phyloP scores from a whole-genome alignment of 169 alveolate species.

The Plasmodium adleri region DNA sequence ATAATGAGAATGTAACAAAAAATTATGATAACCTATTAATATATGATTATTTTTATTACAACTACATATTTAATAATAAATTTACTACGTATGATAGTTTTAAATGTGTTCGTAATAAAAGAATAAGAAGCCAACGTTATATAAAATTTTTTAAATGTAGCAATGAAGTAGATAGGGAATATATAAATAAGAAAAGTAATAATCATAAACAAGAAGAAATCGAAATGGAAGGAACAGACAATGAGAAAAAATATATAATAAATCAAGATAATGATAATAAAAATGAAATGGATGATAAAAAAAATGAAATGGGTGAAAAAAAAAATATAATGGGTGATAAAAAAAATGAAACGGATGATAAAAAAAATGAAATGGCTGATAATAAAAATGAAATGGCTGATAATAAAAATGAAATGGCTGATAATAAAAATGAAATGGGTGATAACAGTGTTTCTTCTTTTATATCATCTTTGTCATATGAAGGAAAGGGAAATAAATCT shows the following conservation, averaged over 20 bases:
- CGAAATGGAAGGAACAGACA: neutral
- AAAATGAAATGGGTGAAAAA: too few species aligned
- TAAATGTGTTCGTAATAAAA: constrained; percentile 1
- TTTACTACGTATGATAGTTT: constrained; percentile 33
- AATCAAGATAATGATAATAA: neutral
- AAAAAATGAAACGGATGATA: too few species aligned
- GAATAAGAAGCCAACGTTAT: neutral
- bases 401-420: too few species aligned
- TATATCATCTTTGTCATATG: too few species aligned
- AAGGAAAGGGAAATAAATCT: too few species aligned
- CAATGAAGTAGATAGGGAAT: neutral
- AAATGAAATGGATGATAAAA: neutral
- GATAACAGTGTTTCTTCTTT: too few species aligned
- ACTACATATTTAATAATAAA: constrained; percentile 28
- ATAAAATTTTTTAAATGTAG: constrained; percentile 38
- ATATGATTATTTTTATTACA: constrained; percentile 51
- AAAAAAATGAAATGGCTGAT: neutral
- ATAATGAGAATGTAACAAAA: too few species aligned
- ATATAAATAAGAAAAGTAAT: neutral
- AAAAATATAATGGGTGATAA: neutral
- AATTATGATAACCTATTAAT: constrained; percentile 10
- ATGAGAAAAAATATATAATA: neutral
- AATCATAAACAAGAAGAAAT: neutral
- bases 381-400: too few species aligned
- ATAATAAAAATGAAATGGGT: too few species aligned